Base-by-base conservation (phyloP, 176 grass and related monocot species). In the Oryza glumipatula region DNA sequence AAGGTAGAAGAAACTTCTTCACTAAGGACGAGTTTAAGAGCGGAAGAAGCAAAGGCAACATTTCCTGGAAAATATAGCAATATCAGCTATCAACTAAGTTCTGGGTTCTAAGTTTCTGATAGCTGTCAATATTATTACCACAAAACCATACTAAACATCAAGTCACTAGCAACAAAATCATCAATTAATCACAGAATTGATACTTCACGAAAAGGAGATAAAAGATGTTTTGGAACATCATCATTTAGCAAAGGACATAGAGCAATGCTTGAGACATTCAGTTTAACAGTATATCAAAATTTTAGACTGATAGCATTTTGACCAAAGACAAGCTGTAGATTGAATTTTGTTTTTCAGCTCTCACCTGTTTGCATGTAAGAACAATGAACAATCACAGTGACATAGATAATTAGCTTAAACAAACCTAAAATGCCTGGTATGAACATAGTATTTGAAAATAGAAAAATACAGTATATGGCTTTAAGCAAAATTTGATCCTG, bases 31-130 rank as follows among this genome's bases (percentile, higher is more conserved):
- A 98, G 46, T 98, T 95, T 69, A 98, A 85, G 19, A 94, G 89
- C 33, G 91, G 96, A 33, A 98, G 96, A 92, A 98, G 96, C 58
- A 98, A 81, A 90, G 95, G 96, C 70, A 98, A 82, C 96, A 98
- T 98, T 93, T 98, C 96, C 96, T 98, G 91, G 77, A 88, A 17
- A 88, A 69, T 77, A 44, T 10, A 44, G 43, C 43, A 44, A 44
- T 44, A 44, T 44, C 9, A 44, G 43, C 43, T 44, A 44, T 44
- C 43, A 44, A 44, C 43, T 44, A 44, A 68, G 23, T 75, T 68
- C 70, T 68, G 38, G 6, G 45, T 75, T 75, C 6, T 32, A 68
- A 15, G 3, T 63, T 10, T 38, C 11, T 12, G 70, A 28, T 9
- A 70, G 9, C 43, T 60, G 75, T 63, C 33, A 10, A 26, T 9